A percentile compares a stretch with the other conserved stretches of the same genome.
These are phyloP conservation scores for Blepharisma japonicum DNA, from an alignment of 73 alveolate species.

Conservation along the genomic window DNA sequence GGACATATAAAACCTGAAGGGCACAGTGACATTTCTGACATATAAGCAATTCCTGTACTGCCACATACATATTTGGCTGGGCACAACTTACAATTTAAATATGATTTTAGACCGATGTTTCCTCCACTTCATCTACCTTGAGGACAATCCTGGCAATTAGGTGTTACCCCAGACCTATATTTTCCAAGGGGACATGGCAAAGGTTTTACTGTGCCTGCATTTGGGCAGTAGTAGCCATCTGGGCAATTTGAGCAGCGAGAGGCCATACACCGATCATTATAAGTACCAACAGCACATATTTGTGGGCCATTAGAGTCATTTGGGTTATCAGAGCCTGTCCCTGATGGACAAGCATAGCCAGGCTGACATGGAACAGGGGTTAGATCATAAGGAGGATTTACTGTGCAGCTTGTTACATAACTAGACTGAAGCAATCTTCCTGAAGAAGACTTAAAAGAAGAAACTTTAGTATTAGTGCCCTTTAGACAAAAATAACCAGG, in stretches of 20 bases:
- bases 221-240: conserved; percentile 9
- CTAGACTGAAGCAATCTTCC: not conserved
- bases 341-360: not conserved
- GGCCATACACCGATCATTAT: not conserved
- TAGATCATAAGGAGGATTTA: not conserved
- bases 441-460: not conserved
- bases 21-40: not conserved
- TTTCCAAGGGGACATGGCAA: conserved; percentile 1
- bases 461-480: not conserved
- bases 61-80: conserved; percentile 17
- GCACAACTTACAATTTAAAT: not conserved
- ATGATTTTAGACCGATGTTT: not conserved
- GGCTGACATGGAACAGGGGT: not conserved
- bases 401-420: not conserved
- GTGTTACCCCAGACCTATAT: not conserved
- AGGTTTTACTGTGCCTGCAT: not conserved
- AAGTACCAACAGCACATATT: not conserved
- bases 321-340: not conserved
- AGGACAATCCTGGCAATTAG: not conserved
- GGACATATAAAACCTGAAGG: conserved; percentile 17
- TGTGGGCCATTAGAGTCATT: not conserved
- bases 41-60: not conserved
- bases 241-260: not conserved
- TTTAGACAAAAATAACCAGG: not conserved
- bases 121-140: conserved; percentile 10